Conservation (phyloP, 495 filamentous ascomycete genomes). For the Penicillium simplicissimum region DNA sequence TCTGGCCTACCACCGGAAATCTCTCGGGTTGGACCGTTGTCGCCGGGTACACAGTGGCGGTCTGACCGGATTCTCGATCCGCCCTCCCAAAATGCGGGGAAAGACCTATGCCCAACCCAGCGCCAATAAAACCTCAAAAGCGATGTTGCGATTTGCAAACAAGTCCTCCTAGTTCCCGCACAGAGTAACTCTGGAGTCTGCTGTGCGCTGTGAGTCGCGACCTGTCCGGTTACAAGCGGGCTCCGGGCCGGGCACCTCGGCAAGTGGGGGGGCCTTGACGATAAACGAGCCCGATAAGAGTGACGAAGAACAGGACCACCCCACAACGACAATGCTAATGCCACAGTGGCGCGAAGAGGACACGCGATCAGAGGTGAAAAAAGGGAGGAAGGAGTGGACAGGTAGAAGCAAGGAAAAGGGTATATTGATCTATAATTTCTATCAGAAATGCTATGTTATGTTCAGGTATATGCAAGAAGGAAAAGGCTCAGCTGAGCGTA, state of each 20-base stretch:
- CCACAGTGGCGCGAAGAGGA: background rate
- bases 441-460: slow-evolving; percentile 7
- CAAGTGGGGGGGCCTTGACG: slow-evolving; percentile 4
- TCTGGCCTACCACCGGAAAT: background rate
- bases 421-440: slow-evolving; percentile 33
- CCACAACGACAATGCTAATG: background rate
- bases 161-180: too few species aligned
- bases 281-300: background rate
- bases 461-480: slow-evolving; percentile 3
- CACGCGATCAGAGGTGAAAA: background rate
- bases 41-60: background rate
- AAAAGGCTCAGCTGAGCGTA: too few species aligned
- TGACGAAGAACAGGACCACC: background rate
- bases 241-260: slow-evolving; percentile 5
- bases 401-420: slow-evolving; percentile 16
- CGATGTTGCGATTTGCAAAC: too few species aligned
- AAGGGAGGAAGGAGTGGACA: background rate
- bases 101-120: background rate
- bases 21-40: background rate
- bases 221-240: slow-evolving; percentile 5
- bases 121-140: background rate
- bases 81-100: background rate
- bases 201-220: background rate
- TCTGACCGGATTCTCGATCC: background rate
- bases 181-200: background rate